Percentiles rank a stretch among this genome's conserved stretches.
phyloP scores from a whole-genome alignment of 768 basidiomycete genomes.

The Mycena galopus region DNA sequence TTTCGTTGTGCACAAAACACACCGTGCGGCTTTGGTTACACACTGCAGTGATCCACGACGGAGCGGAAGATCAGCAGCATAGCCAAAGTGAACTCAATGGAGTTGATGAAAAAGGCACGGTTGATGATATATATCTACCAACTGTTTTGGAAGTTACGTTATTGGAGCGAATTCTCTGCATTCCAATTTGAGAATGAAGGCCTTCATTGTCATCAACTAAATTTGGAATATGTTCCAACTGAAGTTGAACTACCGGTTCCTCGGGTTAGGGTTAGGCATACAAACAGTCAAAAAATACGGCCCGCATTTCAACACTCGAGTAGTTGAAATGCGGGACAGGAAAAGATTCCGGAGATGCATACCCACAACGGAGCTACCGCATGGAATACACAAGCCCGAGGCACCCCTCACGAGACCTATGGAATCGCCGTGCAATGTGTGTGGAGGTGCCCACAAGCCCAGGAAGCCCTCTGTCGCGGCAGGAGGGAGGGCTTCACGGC shows the following conservation, averaged over 20 bases:
- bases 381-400: background rate
- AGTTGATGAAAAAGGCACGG: background rate
- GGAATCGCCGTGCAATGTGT: background rate
- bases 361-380: conserved; percentile 11
- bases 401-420: conserved; percentile 6
- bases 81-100: too few relatives aligned
- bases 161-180: background rate
- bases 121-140: background rate
- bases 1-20: background rate
- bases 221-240: too few relatives aligned
- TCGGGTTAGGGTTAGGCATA: conserved; percentile 14
- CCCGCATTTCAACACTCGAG: conserved; percentile 20
- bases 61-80: background rate
- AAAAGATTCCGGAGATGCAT: conserved; percentile 9
- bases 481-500: conserved; percentile 16
- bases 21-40: background rate
- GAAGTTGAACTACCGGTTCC: background rate
- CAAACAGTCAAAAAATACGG: background rate
- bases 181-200: too few relatives aligned
- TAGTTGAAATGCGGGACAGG: conserved; percentile 15
- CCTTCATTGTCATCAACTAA: too few relatives aligned
- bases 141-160: background rate
- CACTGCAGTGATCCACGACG: background rate
- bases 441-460: conserved; percentile 5
- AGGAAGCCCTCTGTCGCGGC: conserved; percentile 15